Conservation (phyloP, 768 basidiomycete genomes). For the Auriculariales sp. region DNA sequence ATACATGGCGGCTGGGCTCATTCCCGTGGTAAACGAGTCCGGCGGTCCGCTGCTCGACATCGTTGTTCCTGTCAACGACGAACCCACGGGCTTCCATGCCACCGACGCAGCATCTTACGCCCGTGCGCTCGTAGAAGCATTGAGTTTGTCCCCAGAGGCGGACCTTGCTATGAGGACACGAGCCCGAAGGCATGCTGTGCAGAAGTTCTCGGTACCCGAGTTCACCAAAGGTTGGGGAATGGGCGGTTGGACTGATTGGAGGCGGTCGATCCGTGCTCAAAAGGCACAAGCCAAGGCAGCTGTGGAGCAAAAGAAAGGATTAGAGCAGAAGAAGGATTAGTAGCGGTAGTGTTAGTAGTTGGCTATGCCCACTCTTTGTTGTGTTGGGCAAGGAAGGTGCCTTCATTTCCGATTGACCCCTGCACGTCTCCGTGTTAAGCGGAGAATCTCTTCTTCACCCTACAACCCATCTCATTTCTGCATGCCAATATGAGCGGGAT, state of each 20-base stretch:
- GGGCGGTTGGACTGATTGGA: neutral
- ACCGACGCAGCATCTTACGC: constrained; percentile 50
- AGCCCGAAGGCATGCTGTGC: constrained; percentile 56
- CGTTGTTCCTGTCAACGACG: constrained; percentile 60
- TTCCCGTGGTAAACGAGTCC: constrained; percentile 84
- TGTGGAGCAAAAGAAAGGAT: neutral
- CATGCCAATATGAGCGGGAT: no score
- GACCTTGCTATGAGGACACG: constrained; percentile 49
- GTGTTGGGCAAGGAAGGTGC: no score
- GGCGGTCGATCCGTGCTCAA: neutral
- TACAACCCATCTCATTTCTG: no score
- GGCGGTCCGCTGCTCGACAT: constrained; percentile 89
- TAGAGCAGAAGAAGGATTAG: neutral
- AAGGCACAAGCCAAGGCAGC: neutral
- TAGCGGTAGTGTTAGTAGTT: no score
- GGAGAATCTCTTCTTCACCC: no score
- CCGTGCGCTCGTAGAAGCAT: constrained; percentile 42
- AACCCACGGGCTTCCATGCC: constrained; percentile 80
- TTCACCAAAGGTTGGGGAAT: constrained; percentile 61
- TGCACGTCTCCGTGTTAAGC: no score
- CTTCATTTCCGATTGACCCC: no score
- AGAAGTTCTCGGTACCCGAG: constrained; percentile 59
- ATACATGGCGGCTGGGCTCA: constrained; percentile 93
- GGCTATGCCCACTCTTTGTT: no score
- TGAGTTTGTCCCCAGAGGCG: constrained; percentile 40